Conservation (phyloP, 2,329 filamentous ascomycete genomes). For the Trichoderma semiorbis region DNA sequence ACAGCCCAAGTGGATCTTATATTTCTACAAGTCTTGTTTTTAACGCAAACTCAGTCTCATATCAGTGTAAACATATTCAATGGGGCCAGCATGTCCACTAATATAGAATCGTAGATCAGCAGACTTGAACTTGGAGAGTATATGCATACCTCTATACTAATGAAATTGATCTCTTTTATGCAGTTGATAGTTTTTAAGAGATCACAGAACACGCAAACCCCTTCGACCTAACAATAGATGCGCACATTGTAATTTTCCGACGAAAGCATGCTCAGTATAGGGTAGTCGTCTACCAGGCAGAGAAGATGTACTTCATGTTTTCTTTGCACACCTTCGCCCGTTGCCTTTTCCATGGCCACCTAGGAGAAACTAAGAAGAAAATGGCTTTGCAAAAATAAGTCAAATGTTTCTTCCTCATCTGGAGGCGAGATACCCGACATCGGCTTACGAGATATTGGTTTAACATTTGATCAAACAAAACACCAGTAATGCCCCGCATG, state of each 20-base stretch:
- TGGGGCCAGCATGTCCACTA: no score
- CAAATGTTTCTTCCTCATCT: neutral
- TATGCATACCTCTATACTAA: neutral
- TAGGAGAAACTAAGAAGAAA: neutral
- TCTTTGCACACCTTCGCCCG: neutral
- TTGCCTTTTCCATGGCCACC: neutral
- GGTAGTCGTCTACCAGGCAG: neutral
- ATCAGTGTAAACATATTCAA: neutral
- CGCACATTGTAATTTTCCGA: neutral
- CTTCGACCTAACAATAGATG: neutral
- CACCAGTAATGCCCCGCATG: conserved; percentile 10
- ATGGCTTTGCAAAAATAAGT: neutral
- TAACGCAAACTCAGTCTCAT: no score
- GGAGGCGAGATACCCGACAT: neutral
- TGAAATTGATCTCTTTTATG: neutral
- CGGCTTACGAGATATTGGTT: neutral
- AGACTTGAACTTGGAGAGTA: neutral
- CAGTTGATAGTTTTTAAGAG: neutral
- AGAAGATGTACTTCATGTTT: neutral
- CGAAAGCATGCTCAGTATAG: neutral
- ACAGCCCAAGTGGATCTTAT: neutral
- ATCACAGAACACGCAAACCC: neutral
- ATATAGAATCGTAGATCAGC: neutral
- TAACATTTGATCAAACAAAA: neutral
- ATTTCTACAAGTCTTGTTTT: neutral